Conservation (phyloP, 257 asterid species). For the Coffea canephora region DNA sequence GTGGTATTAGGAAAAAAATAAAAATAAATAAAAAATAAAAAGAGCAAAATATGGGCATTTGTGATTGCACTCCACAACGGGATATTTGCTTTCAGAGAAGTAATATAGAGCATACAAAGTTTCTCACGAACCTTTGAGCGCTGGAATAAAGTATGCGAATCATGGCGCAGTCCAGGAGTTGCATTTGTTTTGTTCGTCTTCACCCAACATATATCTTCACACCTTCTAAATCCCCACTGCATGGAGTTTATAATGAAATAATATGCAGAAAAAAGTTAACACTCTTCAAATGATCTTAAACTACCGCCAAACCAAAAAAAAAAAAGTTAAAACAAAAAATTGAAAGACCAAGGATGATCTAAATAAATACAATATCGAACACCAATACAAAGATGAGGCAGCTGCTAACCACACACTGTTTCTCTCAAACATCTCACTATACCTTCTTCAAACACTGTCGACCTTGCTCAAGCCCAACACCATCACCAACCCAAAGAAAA, state of each 20-base stretch:
- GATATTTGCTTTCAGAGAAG: background rate
- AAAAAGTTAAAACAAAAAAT: background rate
- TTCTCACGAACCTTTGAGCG: constrained; percentile 72
- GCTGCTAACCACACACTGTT: constrained; percentile 14
- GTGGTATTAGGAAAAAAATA: constrained; percentile 7
- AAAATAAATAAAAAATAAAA: background rate
- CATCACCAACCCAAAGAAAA: constrained; percentile 99
- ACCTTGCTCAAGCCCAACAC: constrained; percentile 98
- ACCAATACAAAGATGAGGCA: constrained; percentile 1
- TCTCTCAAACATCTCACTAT: constrained; percentile 15
- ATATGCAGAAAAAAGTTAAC: background rate
- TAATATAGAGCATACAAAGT: constrained; percentile 7
- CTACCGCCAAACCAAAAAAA: background rate
- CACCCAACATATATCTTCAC: constrained; percentile 99
- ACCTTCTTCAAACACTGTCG: constrained; percentile 98
- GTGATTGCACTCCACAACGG: too few species aligned
- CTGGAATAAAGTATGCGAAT: constrained; percentile 91
- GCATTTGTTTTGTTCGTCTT: constrained; percentile 92
- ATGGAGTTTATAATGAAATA: constrained; percentile 19
- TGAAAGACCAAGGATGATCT: background rate
- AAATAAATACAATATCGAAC: background rate
- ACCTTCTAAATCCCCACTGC: constrained; percentile 99
- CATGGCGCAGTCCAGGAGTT: constrained; percentile 95
- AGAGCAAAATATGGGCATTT: constrained; percentile 3
- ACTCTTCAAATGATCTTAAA: background rate